Evolutionary conservation across 2,329 filamentous ascomycete genomes (phyloP).

Genomic region (Botrytis sinoallii): DNA sequence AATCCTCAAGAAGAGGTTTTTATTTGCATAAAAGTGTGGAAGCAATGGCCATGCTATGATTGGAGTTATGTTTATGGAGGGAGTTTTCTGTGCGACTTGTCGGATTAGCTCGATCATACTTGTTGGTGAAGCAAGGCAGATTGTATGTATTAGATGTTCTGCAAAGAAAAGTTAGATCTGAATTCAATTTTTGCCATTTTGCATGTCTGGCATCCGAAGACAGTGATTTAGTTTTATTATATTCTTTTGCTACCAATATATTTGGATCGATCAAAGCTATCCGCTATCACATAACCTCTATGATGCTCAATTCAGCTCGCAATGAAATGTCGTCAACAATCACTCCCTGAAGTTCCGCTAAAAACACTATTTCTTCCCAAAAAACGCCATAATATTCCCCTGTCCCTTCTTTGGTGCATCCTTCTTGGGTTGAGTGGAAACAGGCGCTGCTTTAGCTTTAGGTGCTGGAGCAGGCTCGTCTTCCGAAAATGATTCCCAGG

Average conservation of each 20-base stretch:
- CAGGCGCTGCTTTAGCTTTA: slow-evolving; percentile 48
- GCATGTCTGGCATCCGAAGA: background rate
- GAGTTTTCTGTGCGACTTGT: background rate
- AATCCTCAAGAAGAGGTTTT: background rate
- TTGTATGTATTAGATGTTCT: background rate
- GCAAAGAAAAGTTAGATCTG: background rate
- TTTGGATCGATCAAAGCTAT: background rate
- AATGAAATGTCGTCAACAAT: background rate
- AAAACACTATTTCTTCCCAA: slow-evolving; percentile 64
- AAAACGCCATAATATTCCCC: slow-evolving; percentile 90
- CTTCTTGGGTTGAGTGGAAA: slow-evolving; percentile 50
- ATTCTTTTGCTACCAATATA: background rate
- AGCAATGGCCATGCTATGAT: background rate
- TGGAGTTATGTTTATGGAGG: background rate
- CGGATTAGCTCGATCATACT: background rate
- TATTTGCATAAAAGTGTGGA: too few relatives aligned
- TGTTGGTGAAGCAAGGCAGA: background rate
- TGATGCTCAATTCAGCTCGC: background rate
- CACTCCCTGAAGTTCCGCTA: background rate
- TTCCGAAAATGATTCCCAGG: slow-evolving; percentile 92
- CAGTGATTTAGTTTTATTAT: background rate
- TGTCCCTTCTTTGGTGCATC: slow-evolving; percentile 55
- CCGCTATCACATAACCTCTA: background rate
- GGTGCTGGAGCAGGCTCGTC: slow-evolving; percentile 63
- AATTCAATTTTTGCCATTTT: background rate